Conservation (phyloP, 495 filamentous ascomycete genomes). For the Penicillium cataractarum region DNA sequence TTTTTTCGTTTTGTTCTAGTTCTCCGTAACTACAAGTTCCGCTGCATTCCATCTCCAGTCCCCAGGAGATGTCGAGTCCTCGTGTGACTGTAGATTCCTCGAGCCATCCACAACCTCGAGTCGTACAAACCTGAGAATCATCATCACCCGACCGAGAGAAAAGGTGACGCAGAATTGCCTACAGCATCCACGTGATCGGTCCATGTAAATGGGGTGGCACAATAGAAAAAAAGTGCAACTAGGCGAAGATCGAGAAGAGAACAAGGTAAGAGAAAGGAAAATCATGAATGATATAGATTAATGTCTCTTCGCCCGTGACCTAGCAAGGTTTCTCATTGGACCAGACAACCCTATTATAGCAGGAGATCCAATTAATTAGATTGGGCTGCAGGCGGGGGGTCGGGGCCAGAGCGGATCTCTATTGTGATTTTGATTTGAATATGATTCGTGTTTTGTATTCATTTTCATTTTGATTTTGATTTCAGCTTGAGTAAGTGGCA, state of each 20-base stretch:
- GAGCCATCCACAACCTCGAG: background rate
- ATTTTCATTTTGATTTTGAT: background rate
- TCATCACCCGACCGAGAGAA: background rate
- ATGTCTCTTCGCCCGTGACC: background rate
- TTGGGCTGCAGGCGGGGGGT: background rate
- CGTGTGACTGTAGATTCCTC: background rate
- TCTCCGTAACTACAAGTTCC: constrained; percentile 4
- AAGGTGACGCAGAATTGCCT: background rate
- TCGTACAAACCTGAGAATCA: background rate
- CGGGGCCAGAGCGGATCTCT: background rate
- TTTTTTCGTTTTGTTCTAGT: background rate
- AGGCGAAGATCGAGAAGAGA: background rate
- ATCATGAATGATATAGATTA: constrained; percentile 1
- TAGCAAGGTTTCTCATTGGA: background rate
- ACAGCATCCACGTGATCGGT: background rate
- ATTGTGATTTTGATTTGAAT: background rate
- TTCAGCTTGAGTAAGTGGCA: background rate
- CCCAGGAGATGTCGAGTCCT: constrained; percentile 1
- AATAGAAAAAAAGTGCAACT: background rate
- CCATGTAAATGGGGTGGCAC: background rate
- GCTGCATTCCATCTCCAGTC: background rate
- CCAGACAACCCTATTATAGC: background rate
- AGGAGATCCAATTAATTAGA: constrained; percentile 2
- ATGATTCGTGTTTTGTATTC: background rate
- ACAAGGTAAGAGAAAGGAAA: background rate